These are phyloP conservation scores for Russula ochroleuca DNA, from an alignment of 768 basidiomycete genomes.

Conservation along the genomic window DNA sequence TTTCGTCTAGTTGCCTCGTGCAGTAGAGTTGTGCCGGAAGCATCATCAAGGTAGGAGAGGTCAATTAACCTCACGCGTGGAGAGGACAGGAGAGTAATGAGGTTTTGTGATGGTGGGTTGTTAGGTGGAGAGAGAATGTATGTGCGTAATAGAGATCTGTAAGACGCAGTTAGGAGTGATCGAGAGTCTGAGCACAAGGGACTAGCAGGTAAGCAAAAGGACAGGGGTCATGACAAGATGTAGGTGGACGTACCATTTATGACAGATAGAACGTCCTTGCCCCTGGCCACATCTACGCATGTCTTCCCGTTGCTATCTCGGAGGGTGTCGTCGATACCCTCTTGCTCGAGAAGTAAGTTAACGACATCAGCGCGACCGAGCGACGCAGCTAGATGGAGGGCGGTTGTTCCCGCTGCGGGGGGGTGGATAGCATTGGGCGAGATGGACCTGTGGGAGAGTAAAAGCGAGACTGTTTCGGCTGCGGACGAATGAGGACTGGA, in stretches of 20 bases:
- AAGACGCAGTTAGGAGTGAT: slow-evolving; percentile 67
- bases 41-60: slow-evolving; percentile 74
- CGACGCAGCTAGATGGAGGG: slow-evolving; percentile 69
- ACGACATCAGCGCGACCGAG: slow-evolving; percentile 72
- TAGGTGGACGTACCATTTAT: slow-evolving; percentile 56
- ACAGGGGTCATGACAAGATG: background rate
- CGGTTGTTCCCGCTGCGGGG: slow-evolving; percentile 63
- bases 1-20: slow-evolving; percentile 84
- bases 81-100: slow-evolving; percentile 57
- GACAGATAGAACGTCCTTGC: slow-evolving; percentile 57
- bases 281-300: slow-evolving; percentile 66
- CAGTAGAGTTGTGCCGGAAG: slow-evolving; percentile 70
- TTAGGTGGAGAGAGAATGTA: slow-evolving; percentile 62
- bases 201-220: background rate
- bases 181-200: slow-evolving; percentile 57
- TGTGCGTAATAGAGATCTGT: slow-evolving; percentile 63
- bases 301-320: slow-evolving; percentile 64
- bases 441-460: slow-evolving; percentile 69
- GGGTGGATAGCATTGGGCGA: slow-evolving; percentile 78
- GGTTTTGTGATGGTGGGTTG: slow-evolving; percentile 36
- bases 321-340: slow-evolving; percentile 72
- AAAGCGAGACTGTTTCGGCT: slow-evolving; percentile 64
- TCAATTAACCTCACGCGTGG: slow-evolving; percentile 69
- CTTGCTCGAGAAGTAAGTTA: slow-evolving; percentile 70
- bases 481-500: slow-evolving; percentile 4